Evolutionary conservation across 2,329 filamentous ascomycete genomes (phyloP).

Genomic region (Cytospora paraplurivora): DNA sequence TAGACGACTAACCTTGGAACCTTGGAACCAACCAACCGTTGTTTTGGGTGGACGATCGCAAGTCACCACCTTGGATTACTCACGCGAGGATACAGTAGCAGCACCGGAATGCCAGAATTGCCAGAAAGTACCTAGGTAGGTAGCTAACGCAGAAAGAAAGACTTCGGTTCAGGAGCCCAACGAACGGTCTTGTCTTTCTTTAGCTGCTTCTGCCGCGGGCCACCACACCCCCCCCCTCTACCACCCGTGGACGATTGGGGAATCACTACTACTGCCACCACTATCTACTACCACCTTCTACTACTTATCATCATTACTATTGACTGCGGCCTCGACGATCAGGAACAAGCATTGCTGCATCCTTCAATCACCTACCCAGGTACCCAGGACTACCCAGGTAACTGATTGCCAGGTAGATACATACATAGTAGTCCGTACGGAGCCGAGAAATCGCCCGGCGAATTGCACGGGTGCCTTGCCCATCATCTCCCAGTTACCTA

Average conservation of each 20-base stretch:
- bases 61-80: neutral
- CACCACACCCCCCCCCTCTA: neutral
- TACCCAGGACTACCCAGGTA: neutral
- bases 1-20: neutral
- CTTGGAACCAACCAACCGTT: neutral
- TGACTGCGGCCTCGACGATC: neutral
- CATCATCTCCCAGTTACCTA: slow-evolving; percentile 37
- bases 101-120: too few species aligned
- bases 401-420: neutral
- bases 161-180: neutral
- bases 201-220: neutral
- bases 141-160: too few species aligned
- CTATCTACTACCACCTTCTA: neutral
- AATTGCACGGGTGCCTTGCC: slow-evolving; percentile 36
- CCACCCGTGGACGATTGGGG: too few species aligned
- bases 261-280: neutral
- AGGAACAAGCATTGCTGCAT: neutral
- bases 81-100: neutral
- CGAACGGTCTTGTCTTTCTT: neutral
- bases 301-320: neutral
- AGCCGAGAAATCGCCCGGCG: slow-evolving; percentile 35
- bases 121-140: too few species aligned
- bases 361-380: neutral
- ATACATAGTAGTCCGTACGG: slow-evolving; percentile 5
- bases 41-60: neutral